phyloP scores from a whole-genome alignment of 306 rosid genomes.

The Quillaja saponaria region DNA sequence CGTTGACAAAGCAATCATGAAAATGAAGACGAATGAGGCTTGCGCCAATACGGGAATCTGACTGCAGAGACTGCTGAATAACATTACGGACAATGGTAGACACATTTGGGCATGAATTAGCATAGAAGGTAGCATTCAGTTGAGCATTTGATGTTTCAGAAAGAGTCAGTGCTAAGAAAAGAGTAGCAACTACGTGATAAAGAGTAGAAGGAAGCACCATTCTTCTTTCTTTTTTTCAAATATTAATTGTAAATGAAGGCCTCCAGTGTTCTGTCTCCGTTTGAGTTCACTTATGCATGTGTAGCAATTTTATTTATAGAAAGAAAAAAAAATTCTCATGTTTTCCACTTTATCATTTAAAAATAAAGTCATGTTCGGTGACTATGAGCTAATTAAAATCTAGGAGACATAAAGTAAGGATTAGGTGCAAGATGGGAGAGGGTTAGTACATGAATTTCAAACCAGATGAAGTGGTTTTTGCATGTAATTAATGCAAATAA shows the following conservation, averaged over 20 bases:
- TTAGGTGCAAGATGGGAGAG: slow-evolving; percentile 15
- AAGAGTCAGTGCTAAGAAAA: slow-evolving; percentile 20
- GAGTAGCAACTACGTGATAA: slow-evolving; percentile 10
- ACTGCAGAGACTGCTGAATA: slow-evolving; percentile 52
- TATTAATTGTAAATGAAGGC: too few species aligned
- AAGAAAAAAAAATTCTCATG: slow-evolving; percentile 26
- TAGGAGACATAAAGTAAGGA: background rate
- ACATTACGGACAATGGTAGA: slow-evolving; percentile 47
- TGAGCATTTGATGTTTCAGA: slow-evolving; percentile 45
- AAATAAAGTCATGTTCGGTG: slow-evolving; percentile 1
- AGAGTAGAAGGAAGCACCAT: slow-evolving; percentile 41
- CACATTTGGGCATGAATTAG: slow-evolving; percentile 59
- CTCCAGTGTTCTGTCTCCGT: too few species aligned
- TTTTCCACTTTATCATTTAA: slow-evolving; percentile 10
- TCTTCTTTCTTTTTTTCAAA: background rate
- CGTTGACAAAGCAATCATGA: slow-evolving; percentile 70
- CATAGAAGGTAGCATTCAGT: slow-evolving; percentile 54
- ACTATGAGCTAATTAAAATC: slow-evolving; percentile 5
- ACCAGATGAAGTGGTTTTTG: too few species aligned
- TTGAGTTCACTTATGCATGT: slow-evolving; percentile 16
- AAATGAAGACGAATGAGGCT: slow-evolving; percentile 69
- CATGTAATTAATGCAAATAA: too few species aligned
- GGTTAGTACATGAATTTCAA: slow-evolving; percentile 25
- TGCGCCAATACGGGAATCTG: slow-evolving; percentile 59
- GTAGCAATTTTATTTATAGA: slow-evolving; percentile 23